Percentiles rank a stretch among this genome's conserved stretches.
Conservation (phyloP, 129 eudicot genomes). For the Mikania micrantha region DNA sequence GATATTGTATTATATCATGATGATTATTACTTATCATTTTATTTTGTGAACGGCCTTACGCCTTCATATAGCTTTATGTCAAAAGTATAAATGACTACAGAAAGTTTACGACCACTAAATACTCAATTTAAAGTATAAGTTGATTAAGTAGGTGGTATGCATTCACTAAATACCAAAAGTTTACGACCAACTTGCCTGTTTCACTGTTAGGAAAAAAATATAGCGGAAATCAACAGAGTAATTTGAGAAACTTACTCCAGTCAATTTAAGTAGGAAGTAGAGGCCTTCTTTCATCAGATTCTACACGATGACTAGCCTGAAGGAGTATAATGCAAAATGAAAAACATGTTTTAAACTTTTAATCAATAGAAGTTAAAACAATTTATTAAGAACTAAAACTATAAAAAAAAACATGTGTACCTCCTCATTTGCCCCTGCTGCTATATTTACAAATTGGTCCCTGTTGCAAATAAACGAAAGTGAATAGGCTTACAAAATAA, state of each 20-base stretch:
- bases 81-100: too few relatives aligned
- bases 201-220: background rate
- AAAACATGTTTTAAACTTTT: conserved; percentile 4
- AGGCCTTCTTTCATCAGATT: conserved; percentile 87
- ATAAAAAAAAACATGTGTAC: conserved; percentile 27
- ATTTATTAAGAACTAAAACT: background rate
- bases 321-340: conserved; percentile 10
- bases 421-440: conserved; percentile 97
- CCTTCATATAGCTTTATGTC: too few relatives aligned
- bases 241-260: conserved; percentile 27
- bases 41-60: too few relatives aligned
- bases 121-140: too few relatives aligned
- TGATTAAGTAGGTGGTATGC: too few relatives aligned
- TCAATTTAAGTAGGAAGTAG: conserved; percentile 73
- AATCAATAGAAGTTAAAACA: background rate
- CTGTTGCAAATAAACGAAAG: conserved; percentile 10
- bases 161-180: background rate
- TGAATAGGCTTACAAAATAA: background rate
- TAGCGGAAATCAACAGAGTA: background rate
- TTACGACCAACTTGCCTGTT: background rate
- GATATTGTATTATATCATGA: too few relatives aligned
- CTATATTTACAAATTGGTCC: conserved; percentile 70
- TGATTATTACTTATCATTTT: too few relatives aligned
- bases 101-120: too few relatives aligned
- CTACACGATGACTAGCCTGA: conserved; percentile 87